phyloP scores from a whole-genome alignment of 2,329 filamentous ascomycete species.

The Pseudogymnoascus verrucosus region DNA sequence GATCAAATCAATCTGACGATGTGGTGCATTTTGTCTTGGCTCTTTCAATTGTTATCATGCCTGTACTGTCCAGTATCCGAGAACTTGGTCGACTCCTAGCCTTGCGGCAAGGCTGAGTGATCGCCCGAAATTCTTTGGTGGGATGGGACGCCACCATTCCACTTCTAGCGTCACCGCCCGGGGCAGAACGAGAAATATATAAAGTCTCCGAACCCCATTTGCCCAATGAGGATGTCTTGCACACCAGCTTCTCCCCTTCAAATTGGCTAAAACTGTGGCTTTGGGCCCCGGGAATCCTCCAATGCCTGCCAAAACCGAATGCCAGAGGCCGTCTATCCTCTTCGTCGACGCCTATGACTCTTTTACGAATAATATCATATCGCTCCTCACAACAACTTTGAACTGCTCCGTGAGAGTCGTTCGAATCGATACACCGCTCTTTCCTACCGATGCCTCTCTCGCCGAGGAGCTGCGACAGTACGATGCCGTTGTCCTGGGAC shows the following conservation, averaged over 20 bases:
- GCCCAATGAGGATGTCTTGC: not conserved
- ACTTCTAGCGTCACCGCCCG: conserved; percentile 4
- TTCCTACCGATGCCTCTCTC: conserved; percentile 38
- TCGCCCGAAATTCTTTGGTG: conserved; percentile 1
- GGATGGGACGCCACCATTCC: conserved; percentile 5
- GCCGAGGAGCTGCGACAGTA: conserved; percentile 50
- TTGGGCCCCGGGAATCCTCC: not conserved
- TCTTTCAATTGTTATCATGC: not conserved
- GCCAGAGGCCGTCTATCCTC: conserved; percentile 46
- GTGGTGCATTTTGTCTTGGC: not conserved
- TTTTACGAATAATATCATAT: conserved; percentile 90
- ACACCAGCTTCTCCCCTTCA: not conserved
- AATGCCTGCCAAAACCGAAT: not conserved
- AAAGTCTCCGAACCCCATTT: not conserved
- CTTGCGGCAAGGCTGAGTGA: conserved; percentile 3
- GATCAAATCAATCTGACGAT: not conserved
- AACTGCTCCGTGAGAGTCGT: conserved; percentile 61
- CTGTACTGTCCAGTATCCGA: not conserved
- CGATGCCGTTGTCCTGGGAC: conserved; percentile 82
- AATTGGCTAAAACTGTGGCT: conserved; percentile 3
- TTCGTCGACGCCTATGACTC: conserved; percentile 96
- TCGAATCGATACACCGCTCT: conserved; percentile 57
- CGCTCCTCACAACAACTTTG: conserved; percentile 65
- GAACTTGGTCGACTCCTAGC: not conserved
- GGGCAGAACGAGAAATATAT: conserved; percentile 8